Percentiles rank a stretch among this genome's conserved stretches.
Conservation (phyloP, 805 yeast genomes). For the Candida nitratophila region DNA sequence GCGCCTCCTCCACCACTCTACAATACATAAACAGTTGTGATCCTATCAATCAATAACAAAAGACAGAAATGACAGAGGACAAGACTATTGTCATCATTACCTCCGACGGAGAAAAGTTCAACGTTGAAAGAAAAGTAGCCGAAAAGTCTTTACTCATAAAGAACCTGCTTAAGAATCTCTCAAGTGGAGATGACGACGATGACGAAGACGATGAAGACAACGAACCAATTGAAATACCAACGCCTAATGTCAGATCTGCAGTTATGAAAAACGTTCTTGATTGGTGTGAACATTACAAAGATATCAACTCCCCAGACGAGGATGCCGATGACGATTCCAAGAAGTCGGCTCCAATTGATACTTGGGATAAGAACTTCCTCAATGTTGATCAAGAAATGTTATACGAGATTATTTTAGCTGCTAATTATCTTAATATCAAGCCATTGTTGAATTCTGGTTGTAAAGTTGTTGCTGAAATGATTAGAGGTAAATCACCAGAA, state of each 20-base stretch:
- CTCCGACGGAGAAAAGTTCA: conserved; percentile 74
- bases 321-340: conserved; percentile 80
- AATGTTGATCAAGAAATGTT: conserved; percentile 91
- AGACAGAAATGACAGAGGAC: not conserved
- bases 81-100: conserved; percentile 42
- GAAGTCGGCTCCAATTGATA: conserved; percentile 86
- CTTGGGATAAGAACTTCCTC: conserved; percentile 92
- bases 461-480: conserved; percentile 79
- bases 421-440: conserved; percentile 68
- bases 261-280: conserved; percentile 88
- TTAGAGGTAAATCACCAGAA: conserved; percentile 71
- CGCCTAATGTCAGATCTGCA: conserved; percentile 73
- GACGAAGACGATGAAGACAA: conserved; percentile 44
- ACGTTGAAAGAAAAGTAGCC: conserved; percentile 75
- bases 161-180: conserved; percentile 74
- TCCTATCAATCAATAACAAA: not conserved
- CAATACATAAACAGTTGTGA: not conserved
- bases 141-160: conserved; percentile 80
- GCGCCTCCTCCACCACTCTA: too few species aligned
- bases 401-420: conserved; percentile 75
- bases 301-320: conserved; percentile 63
- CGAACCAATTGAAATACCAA: conserved; percentile 65
- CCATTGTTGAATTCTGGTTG: conserved; percentile 75
- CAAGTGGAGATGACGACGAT: conserved; percentile 20
- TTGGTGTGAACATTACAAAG: conserved; percentile 94